Base-by-base conservation (phyloP, 768 basidiomycete genomes). In the Russula griseocarnosa region DNA sequence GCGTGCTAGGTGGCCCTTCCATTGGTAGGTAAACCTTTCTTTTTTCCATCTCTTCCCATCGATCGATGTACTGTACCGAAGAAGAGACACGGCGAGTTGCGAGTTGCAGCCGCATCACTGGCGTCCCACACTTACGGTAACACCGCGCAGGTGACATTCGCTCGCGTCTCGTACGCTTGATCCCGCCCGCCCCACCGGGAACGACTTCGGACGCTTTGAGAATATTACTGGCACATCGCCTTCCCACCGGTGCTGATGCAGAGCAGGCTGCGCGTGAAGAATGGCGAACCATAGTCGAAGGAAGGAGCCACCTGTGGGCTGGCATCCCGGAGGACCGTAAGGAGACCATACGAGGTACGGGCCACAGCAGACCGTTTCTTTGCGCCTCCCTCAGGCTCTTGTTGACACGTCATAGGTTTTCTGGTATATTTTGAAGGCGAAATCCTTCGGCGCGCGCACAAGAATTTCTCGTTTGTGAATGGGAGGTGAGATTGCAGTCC, bases 271-370 rank as follows among this genome's bases (percentile, higher is more conserved):
- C 92, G 24, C 84, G 92, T 67, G 89, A 89, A n/a, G 83, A 92
- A 68, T 98, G 95, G 95, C 79, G 90, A 66, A 85, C 90, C 65
- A 90, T 97, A 61, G 90, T 97, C 13, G 95, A 98, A 76, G 95
- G 95, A 0, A 80, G 81, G 34, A 93, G 88, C 72, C 60, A 70
- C 3, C 78, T 96, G 3, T 98, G 95, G 95, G 72, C 77, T 7
- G 92, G 90, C 0, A 92, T 98, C 42, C 92, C 94, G 0, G 83
- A 81, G 53, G 95, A 97, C 71, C 83, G 92, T 67, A 94, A 94
- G 73, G 95, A 98, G 73, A 86, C 87, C 28, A 92, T 98, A 56
- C 81, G 94, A 73, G 91, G 94, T 92, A 75, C 49, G 73, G 67
- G 2, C 11, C 16, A 40, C 26, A 36, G 14, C 44, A n/a, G 6